Conservation (phyloP, 306 rosid genomes). For the Betula pendula region DNA sequence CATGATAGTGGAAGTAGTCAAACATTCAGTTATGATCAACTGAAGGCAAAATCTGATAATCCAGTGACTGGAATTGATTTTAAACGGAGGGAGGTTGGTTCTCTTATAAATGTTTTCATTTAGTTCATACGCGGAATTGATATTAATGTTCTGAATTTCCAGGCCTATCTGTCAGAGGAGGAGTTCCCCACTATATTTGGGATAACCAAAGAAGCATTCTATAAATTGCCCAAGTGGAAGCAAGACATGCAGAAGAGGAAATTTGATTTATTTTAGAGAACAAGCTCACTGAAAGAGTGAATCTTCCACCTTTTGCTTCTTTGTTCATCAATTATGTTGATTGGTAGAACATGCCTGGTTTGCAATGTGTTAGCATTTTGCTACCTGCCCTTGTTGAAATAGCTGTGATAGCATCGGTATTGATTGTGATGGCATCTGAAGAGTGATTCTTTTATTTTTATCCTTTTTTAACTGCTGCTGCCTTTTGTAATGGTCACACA, state of each 20-base stretch:
- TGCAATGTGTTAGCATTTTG: constrained; percentile 46
- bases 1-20: constrained; percentile 43
- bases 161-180: constrained; percentile 87
- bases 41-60: constrained; percentile 78
- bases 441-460: constrained; percentile 55
- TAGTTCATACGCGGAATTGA: background rate
- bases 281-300: constrained; percentile 26
- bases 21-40: constrained; percentile 76
- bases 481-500: constrained; percentile 51
- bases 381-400: constrained; percentile 52
- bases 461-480: constrained; percentile 43
- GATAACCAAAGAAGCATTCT: constrained; percentile 76
- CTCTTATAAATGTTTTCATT: constrained; percentile 19
- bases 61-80: constrained; percentile 85
- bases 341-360: constrained; percentile 48
- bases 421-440: constrained; percentile 68
- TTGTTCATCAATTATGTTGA: constrained; percentile 45
- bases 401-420: constrained; percentile 52
- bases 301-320: constrained; percentile 35
- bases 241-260: constrained; percentile 97
- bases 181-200: constrained; percentile 75
- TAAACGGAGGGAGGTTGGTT: constrained; percentile 85
- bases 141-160: constrained; percentile 27
- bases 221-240: constrained; percentile 91
- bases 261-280: constrained; percentile 70